Percentiles rank a stretch among this genome's conserved stretches.
phyloP scores from a whole-genome alignment of 495 filamentous ascomycete genomes.

The Achaetomiella virescens region DNA sequence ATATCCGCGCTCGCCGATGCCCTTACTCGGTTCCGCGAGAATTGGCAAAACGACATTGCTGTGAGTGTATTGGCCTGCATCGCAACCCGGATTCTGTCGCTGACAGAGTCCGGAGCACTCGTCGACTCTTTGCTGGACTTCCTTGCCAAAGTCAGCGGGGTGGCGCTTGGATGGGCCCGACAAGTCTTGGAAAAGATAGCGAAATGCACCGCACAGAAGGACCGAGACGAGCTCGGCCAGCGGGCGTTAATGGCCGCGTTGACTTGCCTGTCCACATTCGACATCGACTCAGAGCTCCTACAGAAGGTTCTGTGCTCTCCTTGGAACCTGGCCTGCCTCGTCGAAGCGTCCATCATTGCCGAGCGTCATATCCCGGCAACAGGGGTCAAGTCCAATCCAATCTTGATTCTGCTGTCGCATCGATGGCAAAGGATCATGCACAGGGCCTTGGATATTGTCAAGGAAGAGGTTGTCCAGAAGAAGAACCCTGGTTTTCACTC shows the following conservation, averaged over 20 bases:
- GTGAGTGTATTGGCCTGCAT: constrained; percentile 15
- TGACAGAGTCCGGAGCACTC: neutral
- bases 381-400: neutral
- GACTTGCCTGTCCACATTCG: constrained; percentile 13
- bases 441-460: neutral
- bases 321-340: neutral
- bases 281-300: constrained; percentile 4
- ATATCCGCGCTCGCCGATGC: constrained; percentile 3
- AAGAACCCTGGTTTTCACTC: constrained; percentile 4
- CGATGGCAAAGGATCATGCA: constrained; percentile 14
- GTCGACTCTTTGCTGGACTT: constrained; percentile 3
- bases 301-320: neutral
- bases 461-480: neutral
- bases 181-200: neutral
- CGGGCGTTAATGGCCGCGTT: constrained; percentile 8
- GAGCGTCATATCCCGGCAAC: constrained; percentile 5
- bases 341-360: constrained; percentile 8
- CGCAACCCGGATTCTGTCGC: constrained; percentile 14
- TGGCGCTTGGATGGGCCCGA: constrained; percentile 15
- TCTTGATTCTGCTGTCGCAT: constrained; percentile 1
- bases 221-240: neutral
- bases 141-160: constrained; percentile 1
- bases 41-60: constrained; percentile 20
- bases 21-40: constrained; percentile 10
- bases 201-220: neutral